Evolutionary conservation across 805 yeast species (phyloP), one percentile per base, ranked within the genome.

Genomic region (Saccharomycopsis sp.): DNA sequence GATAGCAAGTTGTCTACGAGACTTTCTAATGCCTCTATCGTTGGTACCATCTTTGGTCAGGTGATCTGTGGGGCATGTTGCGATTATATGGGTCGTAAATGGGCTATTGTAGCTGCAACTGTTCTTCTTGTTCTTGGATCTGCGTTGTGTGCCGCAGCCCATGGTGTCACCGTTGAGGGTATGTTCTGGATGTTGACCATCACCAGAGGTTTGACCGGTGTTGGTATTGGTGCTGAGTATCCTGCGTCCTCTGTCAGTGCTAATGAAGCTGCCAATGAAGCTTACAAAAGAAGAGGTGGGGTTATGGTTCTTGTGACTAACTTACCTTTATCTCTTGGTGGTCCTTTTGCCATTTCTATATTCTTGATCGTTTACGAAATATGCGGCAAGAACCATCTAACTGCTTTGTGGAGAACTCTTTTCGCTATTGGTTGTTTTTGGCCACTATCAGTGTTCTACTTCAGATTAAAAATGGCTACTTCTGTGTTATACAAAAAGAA

Each of bases 221-320:
- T 86, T 63, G 94, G 94, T 62, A 80, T 86, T 58, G 91, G 91
- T 62, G 89, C 89, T 41, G 91, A 86, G 67, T 86, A 86, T 66
- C 86, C 87, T 9, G 84, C 87, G 0, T 81, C 85, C 20, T 81
- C 89, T 0, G 81, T 85, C 2, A 75, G 86, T 19, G 87, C 89
- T 1, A 80, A 83, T 52, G 91, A 86, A 67, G 86, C 91, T 25
- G 87, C 89, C 9, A 85, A 86, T 68, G 90, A 86, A 65, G 64
- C 75, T 38, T 77, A 83, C 5, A 80, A 75, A 65, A 75, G 78
- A 66, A 76, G 94, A 68, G 92, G 94, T 55, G 82, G 85, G 44
- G 75, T 79, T 20, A 84, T 86, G 65, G 78, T 80, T 38, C 64
- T 87, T 69, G 86, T 84, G 35, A 86, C 93, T 17, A 87, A 87